Percentiles rank a stretch among this genome's conserved stretches.
phyloP scores from a whole-genome alignment of 164 flowering plant species.

The Annona cherimola region DNA sequence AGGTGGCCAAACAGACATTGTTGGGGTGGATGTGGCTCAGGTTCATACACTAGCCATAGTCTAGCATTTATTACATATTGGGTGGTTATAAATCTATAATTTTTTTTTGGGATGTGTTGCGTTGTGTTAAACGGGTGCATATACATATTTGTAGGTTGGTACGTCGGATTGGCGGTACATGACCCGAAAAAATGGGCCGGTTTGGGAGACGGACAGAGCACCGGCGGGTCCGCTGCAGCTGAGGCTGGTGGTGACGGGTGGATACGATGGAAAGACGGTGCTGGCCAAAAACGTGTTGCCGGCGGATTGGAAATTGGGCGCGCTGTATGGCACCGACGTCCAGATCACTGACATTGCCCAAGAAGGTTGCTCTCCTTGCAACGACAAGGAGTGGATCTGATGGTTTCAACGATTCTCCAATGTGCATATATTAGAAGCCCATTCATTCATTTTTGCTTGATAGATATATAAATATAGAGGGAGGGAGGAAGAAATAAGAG shows the following conservation, averaged over 20 bases:
- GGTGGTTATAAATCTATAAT: no score
- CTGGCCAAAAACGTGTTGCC: conserved; percentile 67
- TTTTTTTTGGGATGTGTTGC: no score
- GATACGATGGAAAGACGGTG: conserved; percentile 63
- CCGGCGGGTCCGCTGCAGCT: conserved; percentile 64
- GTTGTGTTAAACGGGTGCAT: not conserved
- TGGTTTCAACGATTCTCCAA: not conserved
- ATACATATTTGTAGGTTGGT: conserved; percentile 41
- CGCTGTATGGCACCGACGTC: conserved; percentile 54
- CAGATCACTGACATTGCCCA: conserved; percentile 70
- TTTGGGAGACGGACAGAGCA: conserved; percentile 71
- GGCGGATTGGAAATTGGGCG: conserved; percentile 66
- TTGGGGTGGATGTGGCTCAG: conserved; percentile 51
- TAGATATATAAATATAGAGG: not conserved
- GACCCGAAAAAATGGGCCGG: conserved; percentile 61
- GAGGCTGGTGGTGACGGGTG: conserved; percentile 59
- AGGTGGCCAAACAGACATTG: conserved; percentile 90
- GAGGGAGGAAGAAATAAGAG: not conserved
- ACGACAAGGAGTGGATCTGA: conserved; percentile 30
- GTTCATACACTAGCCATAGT: conserved; percentile 20
- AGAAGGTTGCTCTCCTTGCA: conserved; percentile 75
- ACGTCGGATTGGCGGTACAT: conserved; percentile 53
- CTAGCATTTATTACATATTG: not conserved
- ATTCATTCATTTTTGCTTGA: not conserved
- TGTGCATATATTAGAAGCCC: not conserved